These are phyloP conservation scores for Ottelia alismoides DNA, from an alignment of 106 monocot species.

Conservation along the genomic window DNA sequence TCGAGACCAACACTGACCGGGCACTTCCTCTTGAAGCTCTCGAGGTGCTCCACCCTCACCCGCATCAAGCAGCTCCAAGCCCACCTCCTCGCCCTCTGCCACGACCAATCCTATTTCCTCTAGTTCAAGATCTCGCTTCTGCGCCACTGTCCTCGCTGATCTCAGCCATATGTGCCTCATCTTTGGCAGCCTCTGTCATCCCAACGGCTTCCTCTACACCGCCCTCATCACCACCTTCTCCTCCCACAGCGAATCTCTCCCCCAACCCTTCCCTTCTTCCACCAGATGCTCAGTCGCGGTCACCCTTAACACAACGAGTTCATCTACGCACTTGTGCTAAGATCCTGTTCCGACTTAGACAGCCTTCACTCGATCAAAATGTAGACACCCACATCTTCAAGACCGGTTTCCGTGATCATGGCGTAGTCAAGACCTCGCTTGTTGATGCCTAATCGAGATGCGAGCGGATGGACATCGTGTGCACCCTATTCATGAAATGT, in stretches of 20 bases:
- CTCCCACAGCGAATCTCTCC: conserved; percentile 20
- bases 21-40: conserved; percentile 21
- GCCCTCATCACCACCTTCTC: conserved; percentile 70
- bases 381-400: conserved; percentile 34
- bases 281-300: conserved; percentile 27
- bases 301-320: conserved; percentile 53
- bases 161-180: conserved; percentile 34
- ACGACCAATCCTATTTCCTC: conserved; percentile 37
- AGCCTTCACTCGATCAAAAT: conserved; percentile 9
- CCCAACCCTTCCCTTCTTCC: conserved; percentile 27
- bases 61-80: conserved; percentile 68
- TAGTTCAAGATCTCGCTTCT: conserved; percentile 67
- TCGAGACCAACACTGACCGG: conserved; percentile 20
- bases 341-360: conserved; percentile 17
- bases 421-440: too few species aligned
- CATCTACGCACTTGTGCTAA: conserved; percentile 52
- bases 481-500: conserved; percentile 49
- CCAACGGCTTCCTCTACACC: conserved; percentile 73
- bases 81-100: conserved; percentile 38
- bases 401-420: conserved; percentile 23
- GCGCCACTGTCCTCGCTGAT: conserved; percentile 39
- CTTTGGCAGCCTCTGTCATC: conserved; percentile 53
- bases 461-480: conserved; percentile 28
- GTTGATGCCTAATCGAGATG: conserved; percentile 43
- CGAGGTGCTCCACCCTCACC: conserved; percentile 19